Base-by-base conservation (phyloP, 768 basidiomycete species). In the Rhizopogon vulgaris region DNA sequence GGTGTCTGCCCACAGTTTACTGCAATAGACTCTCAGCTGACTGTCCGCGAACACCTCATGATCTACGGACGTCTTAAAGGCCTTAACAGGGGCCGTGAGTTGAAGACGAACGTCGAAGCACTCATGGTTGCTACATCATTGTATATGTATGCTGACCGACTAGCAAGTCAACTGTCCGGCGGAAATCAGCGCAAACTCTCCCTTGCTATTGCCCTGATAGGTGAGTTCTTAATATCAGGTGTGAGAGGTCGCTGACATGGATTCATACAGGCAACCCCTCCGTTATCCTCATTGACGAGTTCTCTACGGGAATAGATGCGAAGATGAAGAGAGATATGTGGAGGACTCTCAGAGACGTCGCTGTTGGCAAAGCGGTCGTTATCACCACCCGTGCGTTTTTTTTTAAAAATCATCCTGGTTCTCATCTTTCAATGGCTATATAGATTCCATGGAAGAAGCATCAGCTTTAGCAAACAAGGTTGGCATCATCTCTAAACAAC, bases 1-100 rank as follows among this genome's bases (percentile, higher is more conserved):
- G 89, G 89, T 3, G 85, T 92, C 46, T 92, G 88, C 63, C 88
- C 88, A 0, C 89, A 90, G 56, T 88, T 90, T 66, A 89, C 87
- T 1, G 87, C 89, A 1, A 89, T 90, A 56, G 89, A 90, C 57
- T 71, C 79, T 11, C 84, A 89, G 60, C 64, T 90, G 38, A 89
- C 86, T 6, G 87, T 90, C 22, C 77, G 85, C 40, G 85, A 92
- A 62, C 89, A 91, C 60, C 70, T 90, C 32, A 54, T 75, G 53
- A 73, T 90, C 9, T 89, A 88, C 49, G 87, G 85, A 8, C 75
- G 83, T 17, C 73, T 90, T 34, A 90, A 90, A 63, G 89, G 89
- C 3, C 69, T 91, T 18, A 53, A 51, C 17, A 65, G 68, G 15
- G 81, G 80, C 1, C 53, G 62, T 1, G 80, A 82, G 45, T 60